Base-by-base conservation (phyloP, 306 rosid genomes). In the Begonia masoniana region DNA sequence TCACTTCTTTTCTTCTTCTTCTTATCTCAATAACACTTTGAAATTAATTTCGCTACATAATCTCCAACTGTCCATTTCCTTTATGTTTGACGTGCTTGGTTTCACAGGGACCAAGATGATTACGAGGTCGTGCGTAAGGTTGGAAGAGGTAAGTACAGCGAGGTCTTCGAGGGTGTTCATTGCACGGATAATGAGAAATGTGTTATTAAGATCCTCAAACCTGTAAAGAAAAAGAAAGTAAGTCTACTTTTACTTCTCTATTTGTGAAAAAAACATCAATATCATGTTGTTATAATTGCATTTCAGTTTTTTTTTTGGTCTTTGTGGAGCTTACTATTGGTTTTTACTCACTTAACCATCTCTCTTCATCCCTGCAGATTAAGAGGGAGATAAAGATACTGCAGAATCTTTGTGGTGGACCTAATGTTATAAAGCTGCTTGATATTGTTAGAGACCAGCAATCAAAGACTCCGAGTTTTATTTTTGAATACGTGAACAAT, bases 101-200 rank as follows among this genome's bases (percentile, higher is more conserved):
- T 13, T 45, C 61, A 35, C 80, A 84, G 96, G 64, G 96, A 83
- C 72, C 96, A 87, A 60, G 96, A 87, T 67, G 94, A 83, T 67
- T 87, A 87, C 52, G 96, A 87, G 83, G 96, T 87, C 48, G 91
- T 84, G 75, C 81, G 87, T 81, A 87, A 87, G 77, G 94, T 87
- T 10, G 96, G 96, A 52, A 87, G 96, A 51, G 96, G 96, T 52
- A 83, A 87, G 57, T 87, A 87, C 83, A 87, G 96, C 69, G 96
- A 87, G 78, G 96, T 87, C 19, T 87, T 87, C 16, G 94, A 87
- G 67, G 96, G 96, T 21, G 71, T 87, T 74, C 96, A 87, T 76
- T 72, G 85, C 64, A 83, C 83, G 1, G 85, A 81, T 63, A 77
- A 78, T 57, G 94, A 87, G 71, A 87, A 83, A 65, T 87, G 96